Evolutionary conservation across 441 rosid species (phyloP).

Genomic region (Syzygium malaccense): DNA sequence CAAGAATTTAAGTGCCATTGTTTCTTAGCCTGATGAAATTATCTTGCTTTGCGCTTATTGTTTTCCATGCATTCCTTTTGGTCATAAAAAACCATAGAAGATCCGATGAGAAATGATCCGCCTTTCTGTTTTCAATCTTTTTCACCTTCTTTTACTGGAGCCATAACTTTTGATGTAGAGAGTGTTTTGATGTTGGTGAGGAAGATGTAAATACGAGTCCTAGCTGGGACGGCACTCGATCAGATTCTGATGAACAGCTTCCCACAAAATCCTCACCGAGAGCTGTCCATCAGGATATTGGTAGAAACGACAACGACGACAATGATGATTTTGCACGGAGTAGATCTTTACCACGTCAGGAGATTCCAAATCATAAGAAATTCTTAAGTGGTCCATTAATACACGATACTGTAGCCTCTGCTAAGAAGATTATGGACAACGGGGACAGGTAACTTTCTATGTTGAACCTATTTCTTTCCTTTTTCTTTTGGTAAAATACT

Average conservation of each 20-base stretch:
- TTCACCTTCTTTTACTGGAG: not conserved
- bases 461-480: constrained; percentile 1
- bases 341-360: constrained; percentile 35
- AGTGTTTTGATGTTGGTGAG: constrained; percentile 82
- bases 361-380: constrained; percentile 38
- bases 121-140: not conserved
- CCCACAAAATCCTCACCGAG: constrained; percentile 27
- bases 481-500: not conserved
- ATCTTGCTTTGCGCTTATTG: not conserved
- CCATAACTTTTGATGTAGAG: constrained; percentile 37
- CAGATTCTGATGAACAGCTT: constrained; percentile 39
- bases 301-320: constrained; percentile 40
- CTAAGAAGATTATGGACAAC: constrained; percentile 44
- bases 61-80: not conserved
- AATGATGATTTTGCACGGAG: constrained; percentile 35
- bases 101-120: not conserved
- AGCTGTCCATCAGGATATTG: constrained; percentile 29
- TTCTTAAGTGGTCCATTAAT: constrained; percentile 61
- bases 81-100: not conserved
- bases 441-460: constrained; percentile 55
- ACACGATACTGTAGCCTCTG: constrained; percentile 48
- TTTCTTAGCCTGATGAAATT: not conserved
- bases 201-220: constrained; percentile 61
- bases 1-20: not conserved
- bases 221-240: constrained; percentile 35